Evolutionary conservation across 208 protist species (phyloP).

Genomic region (Trypanosomatidae sp.): DNA sequence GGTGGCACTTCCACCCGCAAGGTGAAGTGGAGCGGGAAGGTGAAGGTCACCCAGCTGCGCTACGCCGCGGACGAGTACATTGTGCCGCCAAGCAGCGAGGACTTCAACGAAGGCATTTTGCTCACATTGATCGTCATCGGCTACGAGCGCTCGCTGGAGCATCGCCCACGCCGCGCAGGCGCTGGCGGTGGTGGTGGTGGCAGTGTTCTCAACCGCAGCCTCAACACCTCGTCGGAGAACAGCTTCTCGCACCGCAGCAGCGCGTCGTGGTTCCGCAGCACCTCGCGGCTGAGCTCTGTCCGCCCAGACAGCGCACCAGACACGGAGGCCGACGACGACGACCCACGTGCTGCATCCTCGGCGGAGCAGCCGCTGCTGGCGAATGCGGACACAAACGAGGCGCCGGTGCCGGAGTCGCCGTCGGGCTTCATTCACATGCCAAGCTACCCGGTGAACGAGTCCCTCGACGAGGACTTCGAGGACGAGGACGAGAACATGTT

Average conservation of each 20-base stretch:
- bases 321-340: constrained; percentile 15
- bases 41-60: constrained; percentile 39
- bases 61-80: constrained; percentile 46
- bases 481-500: constrained; percentile 45
- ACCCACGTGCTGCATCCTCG: no score
- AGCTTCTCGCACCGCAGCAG: constrained; percentile 22
- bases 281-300: constrained; percentile 13
- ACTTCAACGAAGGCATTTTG: constrained; percentile 41
- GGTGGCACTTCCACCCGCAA: constrained; percentile 19
- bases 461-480: constrained; percentile 40
- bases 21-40: constrained; percentile 43
- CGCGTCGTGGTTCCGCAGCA: constrained; percentile 14
- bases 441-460: constrained; percentile 29
- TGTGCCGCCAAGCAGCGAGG: constrained; percentile 32
- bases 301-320: constrained; percentile 5
- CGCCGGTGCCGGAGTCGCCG: constrained; percentile 27
- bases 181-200: no score
- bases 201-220: constrained; percentile 24
- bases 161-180: no score
- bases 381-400: no score
- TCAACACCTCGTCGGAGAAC: constrained; percentile 17
- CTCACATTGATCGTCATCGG: constrained; percentile 35
- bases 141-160: no score
- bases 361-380: constrained; percentile 15
- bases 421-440: constrained; percentile 32